These are phyloP conservation scores for Rauvolfia tetraphylla DNA, from an alignment of 257 asterid genomes.

Conservation along the genomic window DNA sequence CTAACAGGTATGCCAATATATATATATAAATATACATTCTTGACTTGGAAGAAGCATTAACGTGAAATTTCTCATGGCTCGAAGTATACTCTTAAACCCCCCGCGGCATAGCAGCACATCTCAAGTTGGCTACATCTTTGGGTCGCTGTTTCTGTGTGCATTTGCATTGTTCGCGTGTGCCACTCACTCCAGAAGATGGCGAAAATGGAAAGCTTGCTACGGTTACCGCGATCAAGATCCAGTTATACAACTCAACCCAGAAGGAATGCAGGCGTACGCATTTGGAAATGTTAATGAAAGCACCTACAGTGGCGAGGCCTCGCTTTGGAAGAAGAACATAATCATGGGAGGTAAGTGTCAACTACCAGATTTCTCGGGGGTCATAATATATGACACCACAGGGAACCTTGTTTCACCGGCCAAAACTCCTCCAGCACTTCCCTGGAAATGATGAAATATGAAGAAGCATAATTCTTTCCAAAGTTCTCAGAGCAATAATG, in stretches of 20 bases:
- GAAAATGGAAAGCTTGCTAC: constrained; percentile 52
- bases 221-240: constrained; percentile 53
- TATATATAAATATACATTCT: not conserved
- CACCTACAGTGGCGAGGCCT: constrained; percentile 41
- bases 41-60: not conserved
- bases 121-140: constrained; percentile 38
- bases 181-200: constrained; percentile 48
- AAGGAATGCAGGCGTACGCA: constrained; percentile 33
- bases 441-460: constrained; percentile 42
- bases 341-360: constrained; percentile 84
- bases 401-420: constrained; percentile 47
- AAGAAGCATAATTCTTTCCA: not conserved
- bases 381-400: constrained; percentile 60
- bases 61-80: constrained; percentile 35
- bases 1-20: constrained; percentile 15
- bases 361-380: constrained; percentile 83
- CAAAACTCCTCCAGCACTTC: constrained; percentile 31
- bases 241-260: constrained; percentile 54
- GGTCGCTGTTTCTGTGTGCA: constrained; percentile 47
- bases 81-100: constrained; percentile 27
- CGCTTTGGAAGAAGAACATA: constrained; percentile 72
- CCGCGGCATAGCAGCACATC: constrained; percentile 27
- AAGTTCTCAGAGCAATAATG: not conserved
- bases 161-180: constrained; percentile 60
- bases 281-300: constrained; percentile 45